phyloP scores from a whole-genome alignment of 306 rosid species.

The Citrullus mucosospermus region DNA sequence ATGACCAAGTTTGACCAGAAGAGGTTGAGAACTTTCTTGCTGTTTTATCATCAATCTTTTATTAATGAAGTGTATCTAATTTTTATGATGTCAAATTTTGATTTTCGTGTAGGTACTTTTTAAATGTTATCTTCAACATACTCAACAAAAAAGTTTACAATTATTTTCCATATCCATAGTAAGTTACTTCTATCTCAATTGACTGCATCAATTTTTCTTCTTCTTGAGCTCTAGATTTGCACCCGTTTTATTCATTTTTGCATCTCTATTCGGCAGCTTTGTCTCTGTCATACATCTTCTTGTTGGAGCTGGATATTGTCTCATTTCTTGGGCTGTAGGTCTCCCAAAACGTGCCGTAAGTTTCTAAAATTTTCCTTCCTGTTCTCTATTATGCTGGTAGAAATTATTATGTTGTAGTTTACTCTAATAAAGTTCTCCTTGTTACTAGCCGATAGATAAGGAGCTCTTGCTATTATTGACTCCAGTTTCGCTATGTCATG shows the following conservation, averaged over 20 bases:
- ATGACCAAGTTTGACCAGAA: background rate
- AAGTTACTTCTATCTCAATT: constrained; percentile 14
- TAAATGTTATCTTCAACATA: constrained; percentile 89
- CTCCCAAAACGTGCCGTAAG: constrained; percentile 93
- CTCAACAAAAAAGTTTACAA: constrained; percentile 94
- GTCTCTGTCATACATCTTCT: constrained; percentile 81
- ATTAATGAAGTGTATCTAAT: constrained; percentile 3
- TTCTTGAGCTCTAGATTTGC: background rate
- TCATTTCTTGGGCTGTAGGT: constrained; percentile 68
- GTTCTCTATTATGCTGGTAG: background rate
- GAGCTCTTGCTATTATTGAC: constrained; percentile 56
- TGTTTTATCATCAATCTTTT: background rate
- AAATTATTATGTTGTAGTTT: background rate
- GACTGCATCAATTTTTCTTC: background rate
- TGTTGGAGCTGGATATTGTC: constrained; percentile 85
- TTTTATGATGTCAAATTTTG: background rate
- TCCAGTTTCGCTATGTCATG: constrained; percentile 86
- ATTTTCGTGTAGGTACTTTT: constrained; percentile 57
- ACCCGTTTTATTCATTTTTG: background rate
- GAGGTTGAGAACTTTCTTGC: background rate
- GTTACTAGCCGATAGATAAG: constrained; percentile 27
- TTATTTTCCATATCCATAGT: constrained; percentile 94
- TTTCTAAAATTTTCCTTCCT: background rate
- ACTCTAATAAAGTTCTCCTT: background rate
- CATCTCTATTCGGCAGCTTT: constrained; percentile 38